A percentile compares a stretch with the other conserved stretches of the same genome.
These are phyloP conservation scores for Debaryomyces prosopidis DNA, from an alignment of 805 yeast species.

Conservation along the genomic window DNA sequence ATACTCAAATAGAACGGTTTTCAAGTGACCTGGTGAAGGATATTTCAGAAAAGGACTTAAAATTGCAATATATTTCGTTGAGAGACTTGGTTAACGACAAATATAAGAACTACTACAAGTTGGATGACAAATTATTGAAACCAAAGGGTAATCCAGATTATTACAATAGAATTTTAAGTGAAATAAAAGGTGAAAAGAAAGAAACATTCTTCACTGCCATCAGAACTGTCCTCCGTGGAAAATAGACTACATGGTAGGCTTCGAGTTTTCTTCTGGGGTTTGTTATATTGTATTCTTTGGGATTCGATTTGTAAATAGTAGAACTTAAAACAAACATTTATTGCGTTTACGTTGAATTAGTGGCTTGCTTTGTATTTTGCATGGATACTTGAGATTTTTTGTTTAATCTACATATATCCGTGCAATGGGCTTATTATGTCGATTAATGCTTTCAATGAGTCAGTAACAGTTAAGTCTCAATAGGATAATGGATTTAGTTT, in stretches of 20 bases:
- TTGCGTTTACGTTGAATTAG: too few relatives aligned
- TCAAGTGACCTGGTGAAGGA: slow-evolving; percentile 39
- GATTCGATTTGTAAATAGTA: too few relatives aligned
- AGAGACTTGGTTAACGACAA: slow-evolving; percentile 59
- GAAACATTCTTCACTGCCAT: slow-evolving; percentile 67
- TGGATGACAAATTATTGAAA: slow-evolving; percentile 61
- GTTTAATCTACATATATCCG: too few relatives aligned
- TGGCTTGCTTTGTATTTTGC: too few relatives aligned
- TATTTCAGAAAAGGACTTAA: slow-evolving; percentile 50
- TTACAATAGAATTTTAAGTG: slow-evolving; percentile 68
- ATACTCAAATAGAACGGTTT: slow-evolving; percentile 52
- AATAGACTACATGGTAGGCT: slow-evolving; percentile 31
- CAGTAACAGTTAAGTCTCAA: too few relatives aligned
- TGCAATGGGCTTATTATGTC: too few relatives aligned
- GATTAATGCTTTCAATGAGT: too few relatives aligned
- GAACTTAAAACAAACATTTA: too few relatives aligned
- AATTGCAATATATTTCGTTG: slow-evolving; percentile 60
- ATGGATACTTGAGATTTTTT: too few relatives aligned
- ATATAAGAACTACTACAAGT: slow-evolving; percentile 61
- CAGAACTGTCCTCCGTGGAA: slow-evolving; percentile 76
- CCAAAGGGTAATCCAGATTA: slow-evolving; percentile 89
- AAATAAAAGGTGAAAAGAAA: slow-evolving; percentile 68
- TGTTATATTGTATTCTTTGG: not conserved
- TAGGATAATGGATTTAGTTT: too few relatives aligned
- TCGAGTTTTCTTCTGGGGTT: not conserved